Evolutionary conservation across 345 rosid species (phyloP).

Genomic region (Hibiscus tridactylites): DNA sequence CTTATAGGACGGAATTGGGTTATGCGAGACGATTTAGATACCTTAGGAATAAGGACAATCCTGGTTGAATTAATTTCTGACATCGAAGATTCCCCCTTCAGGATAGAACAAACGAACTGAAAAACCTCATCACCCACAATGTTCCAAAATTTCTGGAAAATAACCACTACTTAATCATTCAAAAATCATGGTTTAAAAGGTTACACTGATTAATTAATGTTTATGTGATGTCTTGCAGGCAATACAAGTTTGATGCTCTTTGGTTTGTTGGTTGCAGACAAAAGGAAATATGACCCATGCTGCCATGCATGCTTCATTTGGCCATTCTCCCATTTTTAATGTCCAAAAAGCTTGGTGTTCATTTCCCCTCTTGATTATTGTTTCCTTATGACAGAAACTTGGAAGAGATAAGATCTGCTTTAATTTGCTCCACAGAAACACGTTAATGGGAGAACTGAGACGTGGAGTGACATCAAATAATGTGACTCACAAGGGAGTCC

Average conservation of each 20-base stretch:
- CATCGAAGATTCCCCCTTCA: too few species aligned
- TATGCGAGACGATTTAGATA: too few species aligned
- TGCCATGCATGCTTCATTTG: background rate
- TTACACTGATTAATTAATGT: too few species aligned
- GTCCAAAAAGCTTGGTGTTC: background rate
- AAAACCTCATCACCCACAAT: too few species aligned
- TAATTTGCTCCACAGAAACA: constrained; percentile 34
- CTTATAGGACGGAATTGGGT: too few species aligned
- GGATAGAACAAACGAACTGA: too few species aligned
- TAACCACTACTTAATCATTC: background rate
- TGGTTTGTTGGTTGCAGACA: background rate
- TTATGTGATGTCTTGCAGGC: too few species aligned
- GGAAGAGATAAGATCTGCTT: background rate
- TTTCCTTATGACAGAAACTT: background rate
- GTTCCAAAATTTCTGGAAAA: too few species aligned
- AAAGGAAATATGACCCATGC: background rate
- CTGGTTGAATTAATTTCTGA: too few species aligned
- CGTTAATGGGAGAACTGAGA: background rate
- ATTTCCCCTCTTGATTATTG: background rate
- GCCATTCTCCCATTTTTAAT: background rate
- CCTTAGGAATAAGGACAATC: too few species aligned
- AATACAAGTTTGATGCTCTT: background rate
- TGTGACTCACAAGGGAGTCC: too few species aligned
- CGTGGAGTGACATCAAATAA: background rate
- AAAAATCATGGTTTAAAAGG: too few species aligned